Percentiles rank a stretch among this genome's conserved stretches.
These are phyloP conservation scores for Phaffia australis DNA, from an alignment of 768 basidiomycete genomes.

Conservation along the genomic window DNA sequence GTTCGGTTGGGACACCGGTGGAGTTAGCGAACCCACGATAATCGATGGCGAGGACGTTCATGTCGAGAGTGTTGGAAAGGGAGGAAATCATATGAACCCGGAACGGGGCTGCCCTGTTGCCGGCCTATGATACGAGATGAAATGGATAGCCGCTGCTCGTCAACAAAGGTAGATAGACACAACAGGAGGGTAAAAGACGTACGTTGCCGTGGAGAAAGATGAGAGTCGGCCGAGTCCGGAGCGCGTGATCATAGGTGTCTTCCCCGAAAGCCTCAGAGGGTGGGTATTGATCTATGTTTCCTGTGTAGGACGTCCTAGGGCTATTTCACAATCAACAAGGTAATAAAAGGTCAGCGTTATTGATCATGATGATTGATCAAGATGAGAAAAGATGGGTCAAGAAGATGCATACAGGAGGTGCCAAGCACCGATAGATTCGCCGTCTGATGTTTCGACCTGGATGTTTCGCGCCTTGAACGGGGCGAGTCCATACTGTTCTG, in stretches of 20 bases:
- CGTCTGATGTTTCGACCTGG: conserved; percentile 60
- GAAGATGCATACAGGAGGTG: conserved; percentile 14
- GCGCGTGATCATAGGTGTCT: conserved; percentile 47
- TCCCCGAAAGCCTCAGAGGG: conserved; percentile 31
- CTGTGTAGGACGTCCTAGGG: conserved; percentile 9
- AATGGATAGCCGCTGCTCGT: background rate
- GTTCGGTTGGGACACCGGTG: conserved; percentile 61
- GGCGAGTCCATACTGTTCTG: conserved; percentile 69
- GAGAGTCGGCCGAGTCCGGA: conserved; percentile 57
- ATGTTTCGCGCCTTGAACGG: conserved; percentile 47
- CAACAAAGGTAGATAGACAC: background rate
- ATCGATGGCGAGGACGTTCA: conserved; percentile 75
- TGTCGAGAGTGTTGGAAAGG: conserved; percentile 54
- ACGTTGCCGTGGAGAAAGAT: conserved; percentile 85
- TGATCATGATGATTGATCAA: background rate
- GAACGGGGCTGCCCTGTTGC: conserved; percentile 55
- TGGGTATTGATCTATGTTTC: conserved; percentile 1
- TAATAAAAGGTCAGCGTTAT: background rate
- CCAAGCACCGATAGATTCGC: conserved; percentile 54
- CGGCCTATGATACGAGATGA: conserved; percentile 41
- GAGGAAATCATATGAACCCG: conserved; percentile 61
- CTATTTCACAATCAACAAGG: background rate
- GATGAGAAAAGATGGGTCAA: background rate
- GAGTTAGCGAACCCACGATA: conserved; percentile 81
- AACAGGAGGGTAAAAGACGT: conserved; percentile 1